Evolutionary conservation across 2,329 filamentous ascomycete genomes (phyloP).

Genomic region (Fusarium humuli): DNA sequence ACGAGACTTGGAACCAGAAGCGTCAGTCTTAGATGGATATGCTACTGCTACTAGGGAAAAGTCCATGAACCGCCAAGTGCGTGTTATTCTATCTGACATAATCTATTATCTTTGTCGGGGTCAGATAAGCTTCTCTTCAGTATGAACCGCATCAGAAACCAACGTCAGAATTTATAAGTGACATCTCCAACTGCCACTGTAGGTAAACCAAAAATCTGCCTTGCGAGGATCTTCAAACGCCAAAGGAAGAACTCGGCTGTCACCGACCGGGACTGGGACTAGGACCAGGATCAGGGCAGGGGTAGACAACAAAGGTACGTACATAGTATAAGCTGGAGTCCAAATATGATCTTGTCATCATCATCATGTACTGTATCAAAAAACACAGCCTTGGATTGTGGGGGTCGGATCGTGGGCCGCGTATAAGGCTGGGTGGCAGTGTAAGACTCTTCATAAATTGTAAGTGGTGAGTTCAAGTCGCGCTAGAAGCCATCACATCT

Average conservation of each 20-base stretch:
- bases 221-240: conserved; percentile 35
- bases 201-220: conserved; percentile 18
- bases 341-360: neutral
- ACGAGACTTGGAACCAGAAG: neutral
- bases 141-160: conserved; percentile 15
- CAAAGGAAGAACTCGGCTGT: conserved; percentile 20
- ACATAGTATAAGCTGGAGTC: neutral
- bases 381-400: conserved; percentile 43
- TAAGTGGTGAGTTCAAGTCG: neutral
- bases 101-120: neutral
- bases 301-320: neutral
- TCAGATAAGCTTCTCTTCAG: conserved; percentile 30
- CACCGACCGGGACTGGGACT: conserved; percentile 10
- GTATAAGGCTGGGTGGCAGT: conserved; percentile 46
- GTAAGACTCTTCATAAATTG: conserved; percentile 18
- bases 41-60: no score
- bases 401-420: conserved; percentile 43
- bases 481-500: conserved; percentile 27
- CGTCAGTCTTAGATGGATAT: neutral
- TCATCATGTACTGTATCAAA: conserved; percentile 1
- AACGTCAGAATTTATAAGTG: neutral
- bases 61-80: neutral
- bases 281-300: neutral
- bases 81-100: neutral
- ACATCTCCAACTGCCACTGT: neutral